A percentile compares a stretch with the other conserved stretches of the same genome.
phyloP scores from a whole-genome alignment of 2,329 filamentous ascomycete species.

The Ceratocystis lukuohia region DNA sequence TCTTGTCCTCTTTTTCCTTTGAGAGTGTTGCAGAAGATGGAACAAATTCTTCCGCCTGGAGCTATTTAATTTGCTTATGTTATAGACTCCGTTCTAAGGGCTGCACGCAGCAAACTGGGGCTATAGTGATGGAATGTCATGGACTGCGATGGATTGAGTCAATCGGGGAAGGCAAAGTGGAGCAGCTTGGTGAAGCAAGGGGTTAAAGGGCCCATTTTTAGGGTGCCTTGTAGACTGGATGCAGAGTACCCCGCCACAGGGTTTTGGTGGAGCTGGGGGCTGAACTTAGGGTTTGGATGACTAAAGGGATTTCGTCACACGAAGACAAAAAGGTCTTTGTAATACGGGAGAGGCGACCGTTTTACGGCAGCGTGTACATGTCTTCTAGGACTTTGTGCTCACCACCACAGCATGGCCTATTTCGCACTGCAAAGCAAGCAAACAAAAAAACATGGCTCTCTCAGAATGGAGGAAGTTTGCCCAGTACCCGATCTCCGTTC shows the following conservation, averaged over 20 bases:
- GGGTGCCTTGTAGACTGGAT: not conserved
- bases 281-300: not conserved
- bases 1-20: not conserved
- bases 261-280: not conserved
- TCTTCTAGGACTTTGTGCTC: not conserved
- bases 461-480: not conserved
- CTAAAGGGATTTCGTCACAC: not conserved
- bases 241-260: not conserved
- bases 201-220: not conserved
- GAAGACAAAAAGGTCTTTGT: not conserved
- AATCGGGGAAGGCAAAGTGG: slow-evolving; percentile 17
- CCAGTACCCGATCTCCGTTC: not conserved
- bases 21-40: not conserved
- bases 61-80: slow-evolving; percentile 6
- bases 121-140: slow-evolving; percentile 17
- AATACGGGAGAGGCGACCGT: not conserved
- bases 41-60: slow-evolving; percentile 3
- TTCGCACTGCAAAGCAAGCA: not conserved
- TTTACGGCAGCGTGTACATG: not conserved
- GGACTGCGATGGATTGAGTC: slow-evolving; percentile 19
- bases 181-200: not conserved
- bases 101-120: not conserved
- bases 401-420: not conserved
- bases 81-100: slow-evolving; percentile 4
- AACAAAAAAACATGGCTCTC: not conserved